A percentile compares a stretch with the other conserved stretches of the same genome.
Conservation (phyloP, 805 yeast genomes). For the Candida montana region DNA sequence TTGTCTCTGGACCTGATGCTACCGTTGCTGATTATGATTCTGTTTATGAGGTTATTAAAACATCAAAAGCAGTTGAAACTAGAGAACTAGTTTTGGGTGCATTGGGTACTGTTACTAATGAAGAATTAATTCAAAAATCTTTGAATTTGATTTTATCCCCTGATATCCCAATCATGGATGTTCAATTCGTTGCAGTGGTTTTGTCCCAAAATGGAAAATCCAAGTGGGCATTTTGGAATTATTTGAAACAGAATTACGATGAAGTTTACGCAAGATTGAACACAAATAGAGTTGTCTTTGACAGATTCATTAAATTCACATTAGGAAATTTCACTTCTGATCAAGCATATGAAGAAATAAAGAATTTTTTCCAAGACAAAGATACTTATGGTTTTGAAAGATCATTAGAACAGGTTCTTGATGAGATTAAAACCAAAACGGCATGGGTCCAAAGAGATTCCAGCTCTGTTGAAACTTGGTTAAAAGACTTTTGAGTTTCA, state of each 20-base stretch:
- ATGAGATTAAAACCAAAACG: conserved; percentile 48
- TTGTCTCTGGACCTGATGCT: conserved; percentile 58
- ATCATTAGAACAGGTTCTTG: conserved; percentile 58
- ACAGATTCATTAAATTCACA: conserved; percentile 61
- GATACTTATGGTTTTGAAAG: conserved; percentile 59
- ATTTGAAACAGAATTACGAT: conserved; percentile 71
- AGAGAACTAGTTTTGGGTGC: conserved; percentile 61
- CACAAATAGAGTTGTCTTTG: conserved; percentile 71
- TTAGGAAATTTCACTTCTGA: conserved; percentile 54
- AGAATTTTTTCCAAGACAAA: conserved; percentile 43
- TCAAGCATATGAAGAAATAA: conserved; percentile 45
- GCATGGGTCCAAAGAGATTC: conserved; percentile 57
- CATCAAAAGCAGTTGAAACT: conserved; percentile 57
- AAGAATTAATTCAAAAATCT: conserved; percentile 47
- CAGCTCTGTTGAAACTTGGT: conserved; percentile 43
- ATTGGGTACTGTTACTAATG: conserved; percentile 56
- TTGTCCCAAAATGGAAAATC: conserved; percentile 59
- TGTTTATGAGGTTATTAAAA: conserved; percentile 50
- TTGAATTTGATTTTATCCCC: conserved; percentile 49
- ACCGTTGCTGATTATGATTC: conserved; percentile 56
- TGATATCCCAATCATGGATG: conserved; percentile 62
- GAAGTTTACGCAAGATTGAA: conserved; percentile 60
- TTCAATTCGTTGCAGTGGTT: conserved; percentile 69
- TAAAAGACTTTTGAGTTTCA: no score
- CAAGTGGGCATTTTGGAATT: conserved; percentile 60